Base-by-base conservation (phyloP, 2,329 filamentous ascomycete species). In the Verticillium nubilum region DNA sequence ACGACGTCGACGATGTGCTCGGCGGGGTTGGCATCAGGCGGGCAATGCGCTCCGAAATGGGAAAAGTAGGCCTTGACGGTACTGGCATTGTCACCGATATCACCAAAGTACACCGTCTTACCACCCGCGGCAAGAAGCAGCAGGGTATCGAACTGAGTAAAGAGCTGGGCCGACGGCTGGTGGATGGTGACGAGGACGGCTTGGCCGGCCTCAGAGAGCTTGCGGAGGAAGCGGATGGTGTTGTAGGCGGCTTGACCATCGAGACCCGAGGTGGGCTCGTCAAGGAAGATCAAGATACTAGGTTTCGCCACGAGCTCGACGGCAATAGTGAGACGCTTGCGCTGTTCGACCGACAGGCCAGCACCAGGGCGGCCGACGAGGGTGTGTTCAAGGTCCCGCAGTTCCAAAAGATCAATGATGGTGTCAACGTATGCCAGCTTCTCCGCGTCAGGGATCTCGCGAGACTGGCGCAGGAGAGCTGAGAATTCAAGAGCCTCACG, bases 21-120 rank as follows among this genome's bases (percentile, higher is more conserved):
- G 17, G 83, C 83, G 6, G 86, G 80, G 65, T 86, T 86, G 62
- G 85, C 83, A 0, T 78, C 81, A 1, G 77, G 75, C 13, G 76
- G 73, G 12, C 82, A 80, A 59, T 85, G 79, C 10, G 88, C 87
- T 2, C 88, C 88, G 58, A 87, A 78, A 15, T 78, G 75, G 61
- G 75, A 75, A 31, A 87, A 79, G 62, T 88, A 88, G 23, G 83
- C 80, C 42, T 92, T 84, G n/a, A 96, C 76, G 23, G 86, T 78
- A 31, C 80, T 76, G 0, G 90, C 91, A 60, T 95, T 90, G 57
- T 86, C 80, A 55, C 92, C 92, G 52, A 96, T 89, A 60, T 93
- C 87, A 23, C 91, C 91, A 68, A 95, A 94, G 76, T 96, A 96
- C 56, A 96, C 90, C 54, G 89, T 90, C 58, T 87, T 83, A 1